Conservation (phyloP, 2,329 filamentous ascomycete species). For the Trichoderma atroviride region DNA sequence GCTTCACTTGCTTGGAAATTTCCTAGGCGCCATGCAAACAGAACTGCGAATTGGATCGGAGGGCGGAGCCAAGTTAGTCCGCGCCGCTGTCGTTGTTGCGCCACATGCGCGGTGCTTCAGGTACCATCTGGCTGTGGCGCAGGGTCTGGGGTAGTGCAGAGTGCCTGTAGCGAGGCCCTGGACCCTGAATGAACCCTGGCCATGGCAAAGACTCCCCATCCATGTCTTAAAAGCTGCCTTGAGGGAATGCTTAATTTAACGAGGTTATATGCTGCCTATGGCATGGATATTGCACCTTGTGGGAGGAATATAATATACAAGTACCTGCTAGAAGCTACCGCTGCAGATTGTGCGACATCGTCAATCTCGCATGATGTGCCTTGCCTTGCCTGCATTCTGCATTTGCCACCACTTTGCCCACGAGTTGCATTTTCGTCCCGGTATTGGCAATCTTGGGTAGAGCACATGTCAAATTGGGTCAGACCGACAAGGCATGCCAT, state of each 20-base stretch:
- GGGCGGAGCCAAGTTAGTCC: slow-evolving; percentile 15
- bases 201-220: neutral
- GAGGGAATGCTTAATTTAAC: neutral
- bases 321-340: neutral
- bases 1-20: slow-evolving; percentile 25
- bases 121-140: neutral
- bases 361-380: neutral
- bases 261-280: neutral
- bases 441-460: neutral
- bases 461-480: slow-evolving; percentile 20
- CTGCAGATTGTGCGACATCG: neutral
- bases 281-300: neutral
- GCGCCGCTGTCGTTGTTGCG: neutral
- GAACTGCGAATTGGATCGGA: neutral
- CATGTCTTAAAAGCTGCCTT: neutral
- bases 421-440: neutral
- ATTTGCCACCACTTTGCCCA: neutral
- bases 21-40: slow-evolving; percentile 12
- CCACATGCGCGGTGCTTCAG: neutral
- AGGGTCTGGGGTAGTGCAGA: neutral
- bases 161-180: neutral
- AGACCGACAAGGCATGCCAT: neutral
- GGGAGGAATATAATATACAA: neutral
- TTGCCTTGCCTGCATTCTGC: neutral
- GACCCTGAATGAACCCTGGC: neutral